A percentile compares a stretch with the other conserved stretches of the same genome.
Conservation (phyloP, 108 stramenopile species). For the Skeletonema tropicum region DNA sequence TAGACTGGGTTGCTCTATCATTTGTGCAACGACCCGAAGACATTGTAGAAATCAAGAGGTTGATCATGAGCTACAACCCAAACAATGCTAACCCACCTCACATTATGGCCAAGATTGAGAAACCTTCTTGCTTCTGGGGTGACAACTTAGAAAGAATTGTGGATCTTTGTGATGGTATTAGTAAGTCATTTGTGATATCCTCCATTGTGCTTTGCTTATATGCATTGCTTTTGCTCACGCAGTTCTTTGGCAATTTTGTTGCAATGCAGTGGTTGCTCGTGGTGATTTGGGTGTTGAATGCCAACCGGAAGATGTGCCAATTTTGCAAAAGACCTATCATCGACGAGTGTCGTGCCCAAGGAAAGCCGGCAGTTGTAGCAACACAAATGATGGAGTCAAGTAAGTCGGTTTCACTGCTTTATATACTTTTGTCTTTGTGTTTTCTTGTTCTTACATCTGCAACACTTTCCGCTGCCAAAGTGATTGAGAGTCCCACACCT, state of each 20-base stretch:
- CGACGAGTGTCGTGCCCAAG: conserved; percentile 86
- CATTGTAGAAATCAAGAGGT: conserved; percentile 81
- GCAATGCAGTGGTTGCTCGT: conserved; percentile 56
- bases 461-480: conserved; percentile 89
- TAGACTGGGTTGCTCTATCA: conserved; percentile 96
- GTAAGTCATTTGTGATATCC: conserved; percentile 67
- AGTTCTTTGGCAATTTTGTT: background rate
- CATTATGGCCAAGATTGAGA: conserved; percentile 98
- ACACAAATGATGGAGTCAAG: conserved; percentile 99
- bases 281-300: conserved; percentile 94
- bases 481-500: conserved; percentile 81
- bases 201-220: background rate
- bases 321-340: conserved; percentile 96
- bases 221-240: background rate
- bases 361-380: conserved; percentile 96
- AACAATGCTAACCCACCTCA: conserved; percentile 66
- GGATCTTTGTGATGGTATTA: conserved; percentile 73
- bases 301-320: conserved; percentile 90
- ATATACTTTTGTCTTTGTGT: background rate
- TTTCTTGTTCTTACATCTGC: conserved; percentile 11
- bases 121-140: conserved; percentile 61
- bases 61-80: conserved; percentile 76
- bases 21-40: conserved; percentile 93
- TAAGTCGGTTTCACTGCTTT: conserved; percentile 53
- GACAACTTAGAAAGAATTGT: conserved; percentile 74